These are phyloP conservation scores for Austroboletus novae-zelandiae DNA, from an alignment of 1,284 basidiomycete genomes.

Conservation along the genomic window DNA sequence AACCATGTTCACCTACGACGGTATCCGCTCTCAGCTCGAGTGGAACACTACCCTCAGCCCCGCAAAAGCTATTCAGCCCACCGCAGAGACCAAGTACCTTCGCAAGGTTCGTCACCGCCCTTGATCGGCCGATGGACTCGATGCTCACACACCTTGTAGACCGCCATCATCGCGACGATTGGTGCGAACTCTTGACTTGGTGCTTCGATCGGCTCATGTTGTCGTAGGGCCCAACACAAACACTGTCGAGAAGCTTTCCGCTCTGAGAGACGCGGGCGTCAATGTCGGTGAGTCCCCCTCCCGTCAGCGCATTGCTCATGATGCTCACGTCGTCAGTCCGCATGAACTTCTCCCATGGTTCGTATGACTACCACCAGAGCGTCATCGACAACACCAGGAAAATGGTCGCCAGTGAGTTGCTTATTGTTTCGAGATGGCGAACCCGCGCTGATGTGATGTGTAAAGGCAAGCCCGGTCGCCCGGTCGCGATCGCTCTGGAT, in stretches of 20 bases:
- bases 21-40: conserved; percentile 80
- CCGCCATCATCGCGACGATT: conserved; percentile 95
- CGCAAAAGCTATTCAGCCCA: conserved; percentile 61
- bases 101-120: conserved; percentile 67
- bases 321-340: conserved; percentile 59
- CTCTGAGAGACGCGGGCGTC: conserved; percentile 85
- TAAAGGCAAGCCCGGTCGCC: conserved; percentile 67
- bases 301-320: conserved; percentile 1
- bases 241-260: conserved; percentile 78
- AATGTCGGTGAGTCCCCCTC: conserved; percentile 78
- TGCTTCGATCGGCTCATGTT: conserved; percentile 11
- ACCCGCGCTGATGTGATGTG: conserved; percentile 4
- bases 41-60: conserved; percentile 87
- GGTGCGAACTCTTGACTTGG: conserved; percentile 46
- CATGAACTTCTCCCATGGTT: conserved; percentile 98
- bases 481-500: conserved; percentile 97
- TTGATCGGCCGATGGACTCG: neutral
- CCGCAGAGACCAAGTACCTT: conserved; percentile 77
- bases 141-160: conserved; percentile 48
- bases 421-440: neutral
- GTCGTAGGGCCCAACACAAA: conserved; percentile 86
- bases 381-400: conserved; percentile 95
- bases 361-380: conserved; percentile 95
- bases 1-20: conserved; percentile 51
- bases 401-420: conserved; percentile 66